phyloP scores from a whole-genome alignment of 257 asterid genomes.

The Perilla frutescens region DNA sequence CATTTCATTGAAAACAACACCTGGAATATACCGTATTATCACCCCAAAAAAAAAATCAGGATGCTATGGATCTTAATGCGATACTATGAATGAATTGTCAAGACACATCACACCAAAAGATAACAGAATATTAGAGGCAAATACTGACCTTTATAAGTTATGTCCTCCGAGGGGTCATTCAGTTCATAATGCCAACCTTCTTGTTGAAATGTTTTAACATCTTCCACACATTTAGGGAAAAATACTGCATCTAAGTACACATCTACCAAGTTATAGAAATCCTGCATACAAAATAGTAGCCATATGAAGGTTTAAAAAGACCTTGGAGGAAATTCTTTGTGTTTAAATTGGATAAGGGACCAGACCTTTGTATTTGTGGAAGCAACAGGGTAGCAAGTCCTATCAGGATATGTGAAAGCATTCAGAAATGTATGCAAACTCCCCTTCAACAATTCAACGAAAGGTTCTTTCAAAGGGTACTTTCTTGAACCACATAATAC shows the following conservation, averaged over 20 bases:
- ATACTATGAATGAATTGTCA: conserved; percentile 11
- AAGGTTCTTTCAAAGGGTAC: conserved; percentile 96
- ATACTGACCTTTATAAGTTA: conserved; percentile 82
- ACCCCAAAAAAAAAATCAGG: conserved; percentile 25
- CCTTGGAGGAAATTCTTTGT: not conserved
- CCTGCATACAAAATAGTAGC: conserved; percentile 54
- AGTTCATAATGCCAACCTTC: conserved; percentile 99
- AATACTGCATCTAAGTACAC: conserved; percentile 98
- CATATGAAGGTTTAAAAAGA: conserved; percentile 27
- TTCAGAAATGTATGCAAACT: conserved; percentile 94
- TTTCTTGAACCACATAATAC: conserved; percentile 98
- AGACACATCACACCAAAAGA: conserved; percentile 11
- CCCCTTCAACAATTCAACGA: conserved; percentile 94
- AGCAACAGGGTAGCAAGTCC: conserved; percentile 99
- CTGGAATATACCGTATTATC: conserved; percentile 47
- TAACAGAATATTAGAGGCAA: not conserved
- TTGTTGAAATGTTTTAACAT: conserved; percentile 91
- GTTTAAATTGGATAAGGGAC: conserved; percentile 25
- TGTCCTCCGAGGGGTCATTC: conserved; percentile 94
- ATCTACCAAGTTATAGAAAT: conserved; percentile 98
- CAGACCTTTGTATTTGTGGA: conserved; percentile 92
- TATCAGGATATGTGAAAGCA: conserved; percentile 98
- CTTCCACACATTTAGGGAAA: conserved; percentile 95
- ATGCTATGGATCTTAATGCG: conserved; percentile 22
- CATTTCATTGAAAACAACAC: conserved; percentile 99